Conservation (phyloP, 2,329 filamentous ascomycete species). For the Sporothrix inflata region DNA sequence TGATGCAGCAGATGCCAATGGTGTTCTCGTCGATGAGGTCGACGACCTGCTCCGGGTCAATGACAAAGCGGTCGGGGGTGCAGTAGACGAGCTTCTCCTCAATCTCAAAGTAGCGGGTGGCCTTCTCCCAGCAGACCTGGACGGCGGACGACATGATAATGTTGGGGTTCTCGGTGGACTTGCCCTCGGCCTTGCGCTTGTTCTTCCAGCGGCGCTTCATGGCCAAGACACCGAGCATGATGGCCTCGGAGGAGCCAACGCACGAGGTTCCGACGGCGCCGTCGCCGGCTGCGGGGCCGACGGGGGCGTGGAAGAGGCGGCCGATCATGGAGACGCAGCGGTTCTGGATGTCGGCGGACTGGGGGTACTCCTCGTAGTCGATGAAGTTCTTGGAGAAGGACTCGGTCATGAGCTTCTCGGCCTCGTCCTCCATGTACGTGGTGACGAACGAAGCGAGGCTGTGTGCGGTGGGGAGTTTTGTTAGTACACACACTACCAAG, state of each 20-base stretch:
- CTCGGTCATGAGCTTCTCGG: slow-evolving; percentile 92
- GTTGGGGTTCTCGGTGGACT: slow-evolving; percentile 80
- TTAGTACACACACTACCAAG: too few relatives aligned
- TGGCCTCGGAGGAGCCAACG: slow-evolving; percentile 87
- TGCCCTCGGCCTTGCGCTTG: slow-evolving; percentile 78
- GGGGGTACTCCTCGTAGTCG: slow-evolving; percentile 83
- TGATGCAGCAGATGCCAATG: slow-evolving; percentile 89
- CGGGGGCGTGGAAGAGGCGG: slow-evolving; percentile 80
- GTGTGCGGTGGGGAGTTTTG: too few relatives aligned
- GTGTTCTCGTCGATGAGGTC: slow-evolving; percentile 67
- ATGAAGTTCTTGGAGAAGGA: slow-evolving; percentile 95
- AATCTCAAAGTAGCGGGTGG: slow-evolving; percentile 85
- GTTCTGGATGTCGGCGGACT: slow-evolving; percentile 84
- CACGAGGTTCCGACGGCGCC: slow-evolving; percentile 84
- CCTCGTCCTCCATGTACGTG: slow-evolving; percentile 71
- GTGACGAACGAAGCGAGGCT: slow-evolving; percentile 6
- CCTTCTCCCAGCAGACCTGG: slow-evolving; percentile 97
- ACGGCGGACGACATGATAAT: slow-evolving; percentile 95
- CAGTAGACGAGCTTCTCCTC: slow-evolving; percentile 82
- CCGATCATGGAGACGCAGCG: slow-evolving; percentile 91
- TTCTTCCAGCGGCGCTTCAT: slow-evolving; percentile 98
- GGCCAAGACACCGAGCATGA: slow-evolving; percentile 80
- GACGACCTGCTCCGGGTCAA: slow-evolving; percentile 66
- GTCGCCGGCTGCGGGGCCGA: slow-evolving; percentile 51
- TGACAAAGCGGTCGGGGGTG: slow-evolving; percentile 61